Evolutionary conservation across 164 flowering plant species (phyloP).

Genomic region (Vitis cinerea): DNA sequence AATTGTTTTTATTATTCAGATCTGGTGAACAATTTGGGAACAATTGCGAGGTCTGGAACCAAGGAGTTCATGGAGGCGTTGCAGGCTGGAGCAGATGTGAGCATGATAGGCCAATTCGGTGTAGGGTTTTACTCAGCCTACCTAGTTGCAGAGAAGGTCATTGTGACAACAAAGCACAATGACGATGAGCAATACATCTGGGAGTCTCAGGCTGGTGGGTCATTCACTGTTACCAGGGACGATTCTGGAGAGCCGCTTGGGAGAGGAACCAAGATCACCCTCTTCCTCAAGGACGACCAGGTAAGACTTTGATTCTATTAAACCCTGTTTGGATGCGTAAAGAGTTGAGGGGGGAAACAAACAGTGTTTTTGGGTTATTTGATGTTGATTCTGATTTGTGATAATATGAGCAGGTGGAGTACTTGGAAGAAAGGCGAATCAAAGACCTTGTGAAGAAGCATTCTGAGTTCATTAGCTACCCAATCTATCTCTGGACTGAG

Average conservation of each 20-base stretch:
- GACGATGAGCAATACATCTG: slow-evolving; percentile 71
- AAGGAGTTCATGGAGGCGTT: slow-evolving; percentile 79
- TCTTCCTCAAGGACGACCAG: slow-evolving; percentile 67
- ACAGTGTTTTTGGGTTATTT: no score
- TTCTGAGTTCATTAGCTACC: slow-evolving; percentile 74
- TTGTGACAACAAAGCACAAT: slow-evolving; percentile 67
- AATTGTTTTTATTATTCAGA: slow-evolving; percentile 19
- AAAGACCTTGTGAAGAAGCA: slow-evolving; percentile 78
- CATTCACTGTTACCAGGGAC: slow-evolving; percentile 69
- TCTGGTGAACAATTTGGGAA: slow-evolving; percentile 69
- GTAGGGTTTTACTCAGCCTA: slow-evolving; percentile 71
- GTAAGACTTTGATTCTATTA: slow-evolving; percentile 12
- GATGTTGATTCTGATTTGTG: not conserved
- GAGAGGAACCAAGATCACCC: slow-evolving; percentile 66
- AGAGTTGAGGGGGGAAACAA: no score
- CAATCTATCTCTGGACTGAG: slow-evolving; percentile 64
- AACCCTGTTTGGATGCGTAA: no score
- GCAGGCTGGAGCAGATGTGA: slow-evolving; percentile 68
- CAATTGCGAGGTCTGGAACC: slow-evolving; percentile 70
- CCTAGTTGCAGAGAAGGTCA: slow-evolving; percentile 65
- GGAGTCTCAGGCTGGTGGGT: slow-evolving; percentile 78
- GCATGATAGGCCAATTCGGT: slow-evolving; percentile 76
- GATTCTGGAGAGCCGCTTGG: slow-evolving; percentile 55
- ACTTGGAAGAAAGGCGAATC: slow-evolving; percentile 64
- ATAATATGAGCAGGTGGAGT: slow-evolving; percentile 42